A percentile compares a stretch with the other conserved stretches of the same genome.
Conservation (phyloP, 371 early-diverging fungal species). For the Batrachochytrium dendrobatidis region DNA sequence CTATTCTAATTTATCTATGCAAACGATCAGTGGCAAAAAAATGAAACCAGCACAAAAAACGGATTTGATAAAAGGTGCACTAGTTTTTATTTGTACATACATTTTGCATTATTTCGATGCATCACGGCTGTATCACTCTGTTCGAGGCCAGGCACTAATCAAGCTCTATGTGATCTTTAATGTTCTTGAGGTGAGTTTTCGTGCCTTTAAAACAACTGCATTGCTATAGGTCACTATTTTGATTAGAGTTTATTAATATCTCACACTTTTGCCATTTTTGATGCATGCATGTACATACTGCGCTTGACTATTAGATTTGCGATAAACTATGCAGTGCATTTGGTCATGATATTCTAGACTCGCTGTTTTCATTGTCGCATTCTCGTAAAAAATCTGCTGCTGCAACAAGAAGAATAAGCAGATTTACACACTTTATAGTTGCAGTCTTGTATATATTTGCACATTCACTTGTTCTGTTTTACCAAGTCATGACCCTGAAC, state of each 20-base stretch:
- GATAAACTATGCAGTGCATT: conserved; percentile 90
- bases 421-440: conserved; percentile 53
- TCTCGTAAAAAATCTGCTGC: conserved; percentile 5
- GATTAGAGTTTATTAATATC: too few relatives aligned
- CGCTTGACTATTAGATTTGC: conserved; percentile 53
- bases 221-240: too few relatives aligned
- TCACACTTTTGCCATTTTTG: too few relatives aligned
- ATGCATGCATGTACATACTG: too few relatives aligned
- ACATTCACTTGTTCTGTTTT: conserved; percentile 86
- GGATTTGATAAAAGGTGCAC: conserved; percentile 74
- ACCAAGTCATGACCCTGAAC: conserved; percentile 91
- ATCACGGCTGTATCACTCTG: conserved; percentile 84
- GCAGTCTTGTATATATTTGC: conserved; percentile 74
- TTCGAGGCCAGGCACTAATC: conserved; percentile 90
- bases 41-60: conserved; percentile 72
- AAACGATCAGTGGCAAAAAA: conserved; percentile 10
- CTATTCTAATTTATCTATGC: background rate
- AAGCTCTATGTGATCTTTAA: conserved; percentile 97
- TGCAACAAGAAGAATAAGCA: conserved; percentile 12
- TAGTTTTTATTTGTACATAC: conserved; percentile 65
- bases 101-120: conserved; percentile 74
- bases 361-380: conserved; percentile 58
- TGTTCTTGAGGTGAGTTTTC: conserved; percentile 66
- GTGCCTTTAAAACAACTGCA: background rate
- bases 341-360: conserved; percentile 90